A percentile compares a stretch with the other conserved stretches of the same genome.
These are phyloP conservation scores for Leishmania gerbilli DNA, from an alignment of 208 protist genomes.

Conservation along the genomic window DNA sequence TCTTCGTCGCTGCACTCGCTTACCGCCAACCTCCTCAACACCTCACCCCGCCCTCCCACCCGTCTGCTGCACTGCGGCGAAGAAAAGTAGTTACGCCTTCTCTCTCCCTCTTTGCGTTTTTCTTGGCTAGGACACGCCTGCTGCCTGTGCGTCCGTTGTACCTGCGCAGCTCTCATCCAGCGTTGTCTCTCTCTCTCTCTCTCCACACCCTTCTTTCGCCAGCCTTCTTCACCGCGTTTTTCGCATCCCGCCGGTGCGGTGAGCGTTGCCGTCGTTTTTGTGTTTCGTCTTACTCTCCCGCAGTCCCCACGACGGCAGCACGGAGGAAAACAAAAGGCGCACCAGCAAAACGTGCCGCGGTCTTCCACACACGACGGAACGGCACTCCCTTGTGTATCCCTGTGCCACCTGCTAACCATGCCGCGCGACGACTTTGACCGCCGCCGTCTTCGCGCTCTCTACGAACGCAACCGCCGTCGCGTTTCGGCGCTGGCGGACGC, in stretches of 20 bases:
- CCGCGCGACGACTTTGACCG: slow-evolving; percentile 72
- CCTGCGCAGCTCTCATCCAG: background rate
- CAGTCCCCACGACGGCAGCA: background rate
- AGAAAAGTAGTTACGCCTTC: background rate
- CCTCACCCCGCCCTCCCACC: background rate
- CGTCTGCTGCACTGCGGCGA: background rate
- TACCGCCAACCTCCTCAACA: background rate
- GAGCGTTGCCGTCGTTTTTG: background rate
- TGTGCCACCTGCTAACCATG: slow-evolving; percentile 31
- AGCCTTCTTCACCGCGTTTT: background rate
- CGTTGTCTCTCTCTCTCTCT: background rate
- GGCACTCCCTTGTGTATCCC: too few species aligned
- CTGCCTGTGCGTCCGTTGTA: background rate
- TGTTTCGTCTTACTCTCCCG: background rate
- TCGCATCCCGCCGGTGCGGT: background rate
- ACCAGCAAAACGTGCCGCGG: too few species aligned
- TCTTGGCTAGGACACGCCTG: background rate
- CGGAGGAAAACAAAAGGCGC: background rate
- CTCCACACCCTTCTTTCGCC: background rate
- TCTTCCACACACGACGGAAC: background rate
- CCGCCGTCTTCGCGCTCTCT: slow-evolving; percentile 75
- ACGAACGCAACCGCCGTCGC: slow-evolving; percentile 80
- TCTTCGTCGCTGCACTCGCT: background rate
- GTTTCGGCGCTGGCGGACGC: slow-evolving; percentile 75
- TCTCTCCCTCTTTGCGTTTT: background rate